phyloP scores from a whole-genome alignment of 1,284 basidiomycete species.

The Amylostereum areolatum region DNA sequence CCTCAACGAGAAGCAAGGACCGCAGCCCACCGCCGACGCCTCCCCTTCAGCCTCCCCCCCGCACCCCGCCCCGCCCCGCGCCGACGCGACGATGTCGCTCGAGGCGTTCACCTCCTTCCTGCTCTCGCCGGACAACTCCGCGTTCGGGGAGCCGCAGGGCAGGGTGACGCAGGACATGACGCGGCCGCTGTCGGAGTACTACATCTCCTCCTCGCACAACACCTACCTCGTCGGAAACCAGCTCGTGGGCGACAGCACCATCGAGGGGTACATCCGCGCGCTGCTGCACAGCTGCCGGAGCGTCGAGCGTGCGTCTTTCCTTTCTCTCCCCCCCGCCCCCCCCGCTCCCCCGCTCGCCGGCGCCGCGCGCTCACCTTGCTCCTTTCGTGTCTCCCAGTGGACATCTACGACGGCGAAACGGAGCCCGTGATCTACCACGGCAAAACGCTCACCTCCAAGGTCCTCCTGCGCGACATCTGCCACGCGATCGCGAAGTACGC shows the following conservation, averaged over 20 bases:
- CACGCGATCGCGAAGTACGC: slow-evolving; percentile 88
- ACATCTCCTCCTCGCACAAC: slow-evolving; percentile 93
- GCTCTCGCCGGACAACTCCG: slow-evolving; percentile 60
- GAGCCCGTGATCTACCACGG: slow-evolving; percentile 89
- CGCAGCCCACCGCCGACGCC: slow-evolving; percentile 6
- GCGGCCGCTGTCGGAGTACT: slow-evolving; percentile 83
- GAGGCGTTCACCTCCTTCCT: slow-evolving; percentile 75
- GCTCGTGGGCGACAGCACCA: slow-evolving; percentile 87
- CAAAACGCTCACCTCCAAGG: slow-evolving; percentile 85
- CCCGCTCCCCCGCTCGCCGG: neutral
- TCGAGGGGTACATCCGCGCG: slow-evolving; percentile 94
- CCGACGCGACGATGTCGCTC: slow-evolving; percentile 24
- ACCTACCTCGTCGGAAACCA: slow-evolving; percentile 96
- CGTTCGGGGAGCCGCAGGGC: slow-evolving; percentile 39
- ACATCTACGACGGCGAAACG: slow-evolving; percentile 86
- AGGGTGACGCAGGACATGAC: slow-evolving; percentile 66
- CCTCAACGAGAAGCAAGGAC: neutral
- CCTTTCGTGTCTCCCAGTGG: slow-evolving; percentile 57
- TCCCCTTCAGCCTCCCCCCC: slow-evolving; percentile 4
- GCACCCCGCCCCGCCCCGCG: slow-evolving; percentile 18
- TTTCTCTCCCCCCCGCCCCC: neutral
- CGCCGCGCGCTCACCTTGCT: neutral
- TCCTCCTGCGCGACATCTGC: slow-evolving; percentile 82
- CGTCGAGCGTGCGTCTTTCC: slow-evolving; percentile 71
- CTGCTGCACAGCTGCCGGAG: slow-evolving; percentile 87